Base-by-base conservation (phyloP, 768 basidiomycete species). In the Podaxis mareebaensis region DNA sequence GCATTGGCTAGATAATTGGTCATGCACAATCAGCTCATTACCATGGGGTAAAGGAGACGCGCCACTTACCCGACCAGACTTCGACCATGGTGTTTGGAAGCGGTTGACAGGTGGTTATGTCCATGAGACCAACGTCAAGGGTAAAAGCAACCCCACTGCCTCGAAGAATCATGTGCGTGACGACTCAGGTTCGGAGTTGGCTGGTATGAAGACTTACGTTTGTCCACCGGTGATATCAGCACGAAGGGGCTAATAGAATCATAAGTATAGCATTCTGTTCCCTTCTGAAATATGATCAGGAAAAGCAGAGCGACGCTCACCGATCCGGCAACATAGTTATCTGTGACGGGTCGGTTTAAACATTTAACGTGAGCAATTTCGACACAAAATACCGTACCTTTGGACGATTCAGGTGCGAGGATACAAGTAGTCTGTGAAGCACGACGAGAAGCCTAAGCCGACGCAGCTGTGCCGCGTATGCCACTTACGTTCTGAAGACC, bases 61-160 rank as follows among this genome's bases (percentile, higher is more conserved):
- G 28, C 15, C 22, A 64, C 73, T 59, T 51, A 73, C 72, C 26
- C 53, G 70, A 66, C 74, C 75, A 78, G 62, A 79, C 66, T 53
- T 81, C 79, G 22, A 81, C 77, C 73, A 78, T 73, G 15, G 70
- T 72, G 60, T 76, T 74, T 8, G 71, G 51, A 46, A 79, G 66
- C 0, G 79, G 77, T 64, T 78, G 56, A 71, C 79, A 81, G 20
- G 78, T 77, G n/a, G 72, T 67, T 2, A 75, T 72, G 61, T 79
- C 74, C 59, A 81, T 67, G 48, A 79, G 67, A 42, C 75, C 76
- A 40, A 81, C 70, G 63, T 81, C 77, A 40, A 81, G 69, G 1
- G 70, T 74, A 58, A 79, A 66, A 3, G 71, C 60, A 33, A 80
- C 67, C 4, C 79, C 79, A 22, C 75, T 78, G 40, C 46, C 53